phyloP scores from a whole-genome alignment of 768 basidiomycete genomes.

The Pisolithus sp. region DNA sequence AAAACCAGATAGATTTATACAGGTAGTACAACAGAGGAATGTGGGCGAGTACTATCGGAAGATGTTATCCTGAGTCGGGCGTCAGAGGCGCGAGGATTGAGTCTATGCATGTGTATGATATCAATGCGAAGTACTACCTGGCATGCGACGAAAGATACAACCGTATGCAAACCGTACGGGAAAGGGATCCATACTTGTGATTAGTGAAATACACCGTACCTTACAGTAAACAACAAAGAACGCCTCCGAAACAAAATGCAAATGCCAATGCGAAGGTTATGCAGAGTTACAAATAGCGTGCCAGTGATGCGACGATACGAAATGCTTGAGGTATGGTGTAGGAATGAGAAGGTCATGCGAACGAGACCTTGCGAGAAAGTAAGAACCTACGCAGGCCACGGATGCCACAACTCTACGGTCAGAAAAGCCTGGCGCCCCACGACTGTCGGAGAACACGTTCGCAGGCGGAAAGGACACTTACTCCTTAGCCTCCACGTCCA shows the following conservation, averaged over 20 bases:
- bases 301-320: neutral
- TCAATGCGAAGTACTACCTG: too few species aligned
- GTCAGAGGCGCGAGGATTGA: too few species aligned
- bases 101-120: too few species aligned
- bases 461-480: neutral
- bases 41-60: too few species aligned
- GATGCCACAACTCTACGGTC: neutral
- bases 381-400: neutral
- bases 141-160: too few species aligned
- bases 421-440: neutral
- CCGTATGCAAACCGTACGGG: neutral
- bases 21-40: too few species aligned
- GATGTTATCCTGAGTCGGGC: too few species aligned
- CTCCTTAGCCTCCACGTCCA: constrained; percentile 15
- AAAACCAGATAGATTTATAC: too few species aligned
- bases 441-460: neutral
- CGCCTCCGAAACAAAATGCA: neutral
- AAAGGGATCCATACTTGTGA: neutral
- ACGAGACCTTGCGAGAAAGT: neutral
- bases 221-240: neutral
- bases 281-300: neutral
- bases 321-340: neutral
- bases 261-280: neutral
- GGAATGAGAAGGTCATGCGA: neutral
- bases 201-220: neutral